phyloP scores from a whole-genome alignment of 2,329 filamentous ascomycete species.

The Xylariaceae sp. region DNA sequence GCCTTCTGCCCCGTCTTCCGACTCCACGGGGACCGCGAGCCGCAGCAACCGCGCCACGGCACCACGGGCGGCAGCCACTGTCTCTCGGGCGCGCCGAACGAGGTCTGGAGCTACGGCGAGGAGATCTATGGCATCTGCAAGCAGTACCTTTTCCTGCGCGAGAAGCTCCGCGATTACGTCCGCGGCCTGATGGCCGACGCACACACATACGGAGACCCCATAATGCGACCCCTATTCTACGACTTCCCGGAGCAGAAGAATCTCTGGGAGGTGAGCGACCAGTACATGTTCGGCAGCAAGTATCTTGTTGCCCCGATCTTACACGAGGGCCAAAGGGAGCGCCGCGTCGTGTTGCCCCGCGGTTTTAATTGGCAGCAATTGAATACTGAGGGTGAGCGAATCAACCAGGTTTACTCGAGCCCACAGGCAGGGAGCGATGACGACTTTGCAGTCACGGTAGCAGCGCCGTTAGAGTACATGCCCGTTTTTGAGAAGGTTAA shows the following conservation, averaged over 20 bases:
- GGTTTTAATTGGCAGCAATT: conserved; percentile 24
- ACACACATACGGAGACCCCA: conserved; percentile 63
- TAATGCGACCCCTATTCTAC: conserved; percentile 69
- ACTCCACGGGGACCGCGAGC: conserved; percentile 70
- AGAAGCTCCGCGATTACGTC: conserved; percentile 64
- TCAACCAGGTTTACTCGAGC: conserved; percentile 15
- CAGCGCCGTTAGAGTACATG: conserved; percentile 29
- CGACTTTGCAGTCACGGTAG: conserved; percentile 9
- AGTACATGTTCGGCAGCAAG: conserved; percentile 69
- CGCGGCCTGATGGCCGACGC: conserved; percentile 64
- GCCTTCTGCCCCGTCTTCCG: conserved; percentile 72
- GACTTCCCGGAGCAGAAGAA: conserved; percentile 63
- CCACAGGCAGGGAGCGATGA: neutral
- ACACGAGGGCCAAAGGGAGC: conserved; percentile 47
- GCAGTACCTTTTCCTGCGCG: conserved; percentile 64
- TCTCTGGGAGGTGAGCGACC: conserved; percentile 63
- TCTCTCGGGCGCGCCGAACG: conserved; percentile 62
- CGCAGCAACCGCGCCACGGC: conserved; percentile 49
- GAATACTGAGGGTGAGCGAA: conserved; percentile 16
- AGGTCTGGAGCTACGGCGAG: conserved; percentile 71
- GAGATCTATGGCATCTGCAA: conserved; percentile 66
- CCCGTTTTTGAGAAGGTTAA: conserved; percentile 26
- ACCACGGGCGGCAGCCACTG: conserved; percentile 49
- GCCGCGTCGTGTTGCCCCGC: conserved; percentile 24
- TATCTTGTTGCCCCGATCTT: conserved; percentile 66